Evolutionary conservation across 129 eudicot species (phyloP).

Genomic region (Arctium minus): DNA sequence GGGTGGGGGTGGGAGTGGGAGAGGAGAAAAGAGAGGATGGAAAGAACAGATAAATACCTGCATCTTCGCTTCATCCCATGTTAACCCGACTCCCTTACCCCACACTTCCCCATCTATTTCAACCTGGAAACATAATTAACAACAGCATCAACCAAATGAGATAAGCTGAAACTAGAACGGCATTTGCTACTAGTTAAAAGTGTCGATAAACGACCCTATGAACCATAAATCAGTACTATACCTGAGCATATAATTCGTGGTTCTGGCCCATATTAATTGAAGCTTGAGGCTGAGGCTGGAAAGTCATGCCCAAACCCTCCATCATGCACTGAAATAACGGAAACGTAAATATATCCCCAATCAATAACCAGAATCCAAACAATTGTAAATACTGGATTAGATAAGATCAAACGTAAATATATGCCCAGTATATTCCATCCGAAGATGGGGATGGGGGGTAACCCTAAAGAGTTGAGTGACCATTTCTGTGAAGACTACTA

Average conservation of each 20-base stretch:
- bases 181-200: not conserved
- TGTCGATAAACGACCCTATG: not conserved
- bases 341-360: not conserved
- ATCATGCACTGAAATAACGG: constrained; percentile 51
- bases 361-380: not conserved
- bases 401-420: too few species aligned
- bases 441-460: not conserved
- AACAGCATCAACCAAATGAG: not conserved
- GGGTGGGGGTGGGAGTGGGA: not conserved
- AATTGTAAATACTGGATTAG: not conserved
- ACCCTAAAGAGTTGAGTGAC: too few species aligned
- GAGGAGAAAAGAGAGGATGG: not conserved
- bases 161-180: not conserved
- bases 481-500: too few species aligned
- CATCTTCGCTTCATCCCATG: constrained; percentile 91
- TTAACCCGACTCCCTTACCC: constrained; percentile 83
- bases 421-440: too few species aligned
- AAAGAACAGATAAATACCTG: constrained; percentile 45
- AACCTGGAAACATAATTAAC: constrained; percentile 44
- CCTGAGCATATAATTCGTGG: constrained; percentile 73
- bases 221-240: constrained; percentile 6
- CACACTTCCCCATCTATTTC: constrained; percentile 83
- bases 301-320: constrained; percentile 66
- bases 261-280: constrained; percentile 42
- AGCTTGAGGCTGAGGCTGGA: constrained; percentile 62